Evolutionary conservation across 2,329 filamentous ascomycete species (phyloP).

Genomic region (Didymella pomorum): DNA sequence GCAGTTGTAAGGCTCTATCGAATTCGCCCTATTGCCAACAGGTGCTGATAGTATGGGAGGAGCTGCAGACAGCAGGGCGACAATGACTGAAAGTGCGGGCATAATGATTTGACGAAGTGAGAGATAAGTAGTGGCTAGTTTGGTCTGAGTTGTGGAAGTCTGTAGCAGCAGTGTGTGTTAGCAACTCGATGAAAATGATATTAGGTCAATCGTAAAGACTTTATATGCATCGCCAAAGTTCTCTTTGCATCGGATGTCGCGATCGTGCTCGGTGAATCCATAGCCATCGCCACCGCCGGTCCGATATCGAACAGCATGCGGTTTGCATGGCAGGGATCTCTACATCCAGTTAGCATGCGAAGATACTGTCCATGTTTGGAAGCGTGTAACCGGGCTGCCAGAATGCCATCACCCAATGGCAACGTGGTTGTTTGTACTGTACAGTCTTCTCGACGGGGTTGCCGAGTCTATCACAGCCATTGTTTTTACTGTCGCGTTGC

Average conservation of each 20-base stretch:
- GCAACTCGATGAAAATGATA: background rate
- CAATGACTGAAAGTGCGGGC: background rate
- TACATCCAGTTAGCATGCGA: constrained; percentile 13
- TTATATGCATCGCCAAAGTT: background rate
- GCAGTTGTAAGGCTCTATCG: constrained; percentile 11
- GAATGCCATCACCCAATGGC: constrained; percentile 25
- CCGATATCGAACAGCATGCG: constrained; percentile 3
- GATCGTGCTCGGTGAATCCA: background rate
- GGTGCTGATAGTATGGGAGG: background rate
- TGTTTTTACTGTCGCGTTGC: constrained; percentile 12
- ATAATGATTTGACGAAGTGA: background rate
- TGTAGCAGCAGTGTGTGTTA: background rate
- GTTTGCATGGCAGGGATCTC: constrained; percentile 1
- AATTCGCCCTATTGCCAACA: background rate
- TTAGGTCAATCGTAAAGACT: background rate
- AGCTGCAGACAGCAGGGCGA: constrained; percentile 1
- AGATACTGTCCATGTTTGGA: background rate
- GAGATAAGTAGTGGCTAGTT: background rate
- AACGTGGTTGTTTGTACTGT: constrained; percentile 26
- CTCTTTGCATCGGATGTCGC: no score
- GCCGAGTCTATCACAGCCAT: constrained; percentile 14
- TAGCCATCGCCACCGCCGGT: background rate
- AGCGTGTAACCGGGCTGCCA: constrained; percentile 28
- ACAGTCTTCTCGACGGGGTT: constrained; percentile 8
- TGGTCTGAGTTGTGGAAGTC: background rate